phyloP scores from a whole-genome alignment of 495 filamentous ascomycete genomes.

The Penicillium diatomitis region DNA sequence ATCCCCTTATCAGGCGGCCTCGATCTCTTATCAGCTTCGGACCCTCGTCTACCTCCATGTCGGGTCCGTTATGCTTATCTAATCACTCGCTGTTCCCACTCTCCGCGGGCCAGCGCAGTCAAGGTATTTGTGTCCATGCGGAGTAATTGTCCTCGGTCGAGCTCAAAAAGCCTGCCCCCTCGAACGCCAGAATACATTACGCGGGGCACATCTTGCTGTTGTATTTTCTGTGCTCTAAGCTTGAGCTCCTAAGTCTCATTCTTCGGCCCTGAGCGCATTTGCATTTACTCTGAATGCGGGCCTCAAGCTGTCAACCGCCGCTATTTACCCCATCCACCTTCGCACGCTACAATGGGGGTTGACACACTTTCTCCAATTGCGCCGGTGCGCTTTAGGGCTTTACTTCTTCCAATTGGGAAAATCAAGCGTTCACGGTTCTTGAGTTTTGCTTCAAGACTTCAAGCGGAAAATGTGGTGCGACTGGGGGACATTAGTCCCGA shows the following conservation, averaged over 20 bases:
- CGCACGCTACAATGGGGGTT: slow-evolving; percentile 60
- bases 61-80: slow-evolving; percentile 6
- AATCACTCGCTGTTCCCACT: slow-evolving; percentile 7
- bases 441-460: slow-evolving; percentile 67
- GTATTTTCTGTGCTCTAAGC: background rate
- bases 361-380: slow-evolving; percentile 82
- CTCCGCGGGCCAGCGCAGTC: background rate
- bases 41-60: slow-evolving; percentile 6
- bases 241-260: background rate
- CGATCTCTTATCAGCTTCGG: background rate
- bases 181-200: no score
- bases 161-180: background rate
- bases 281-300: slow-evolving; percentile 26
- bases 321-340: slow-evolving; percentile 16
- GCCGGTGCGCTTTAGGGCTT: slow-evolving; percentile 75
- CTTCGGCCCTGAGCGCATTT: background rate
- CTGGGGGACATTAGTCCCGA: slow-evolving; percentile 89
- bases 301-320: slow-evolving; percentile 22
- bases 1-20: slow-evolving; percentile 4
- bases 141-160: slow-evolving; percentile 1
- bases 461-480: slow-evolving; percentile 71
- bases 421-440: slow-evolving; percentile 77
- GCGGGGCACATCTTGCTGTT: background rate
- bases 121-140: slow-evolving; percentile 9
- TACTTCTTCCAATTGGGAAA: slow-evolving; percentile 75